Evolutionary conservation across 2,329 filamentous ascomycete genomes (phyloP).

Genomic region (Aspergillus terreus): DNA sequence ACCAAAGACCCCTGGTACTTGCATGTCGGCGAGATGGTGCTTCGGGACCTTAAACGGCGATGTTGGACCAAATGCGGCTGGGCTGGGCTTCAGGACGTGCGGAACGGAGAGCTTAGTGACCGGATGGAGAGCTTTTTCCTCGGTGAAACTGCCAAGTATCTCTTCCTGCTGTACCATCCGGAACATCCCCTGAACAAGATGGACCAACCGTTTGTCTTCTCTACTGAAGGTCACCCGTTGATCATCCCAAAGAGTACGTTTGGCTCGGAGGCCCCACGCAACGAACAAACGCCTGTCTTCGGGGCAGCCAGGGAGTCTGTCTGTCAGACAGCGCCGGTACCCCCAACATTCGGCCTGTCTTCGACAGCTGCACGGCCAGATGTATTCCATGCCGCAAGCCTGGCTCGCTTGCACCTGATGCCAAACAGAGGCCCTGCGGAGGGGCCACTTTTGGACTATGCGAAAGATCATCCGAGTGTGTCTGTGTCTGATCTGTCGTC

Average conservation of each 20-base stretch:
- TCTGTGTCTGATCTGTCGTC: conserved; percentile 54
- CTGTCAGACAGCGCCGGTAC: conserved; percentile 62
- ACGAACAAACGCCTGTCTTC: conserved; percentile 4
- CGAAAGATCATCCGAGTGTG: conserved; percentile 52
- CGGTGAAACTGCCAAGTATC: conserved; percentile 92
- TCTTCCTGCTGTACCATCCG: conserved; percentile 85
- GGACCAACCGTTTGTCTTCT: conserved; percentile 87
- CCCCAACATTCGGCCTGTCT: conserved; percentile 68
- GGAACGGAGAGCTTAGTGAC: conserved; percentile 80
- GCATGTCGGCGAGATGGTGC: conserved; percentile 91
- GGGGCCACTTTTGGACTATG: conserved; percentile 53
- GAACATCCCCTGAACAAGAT: conserved; percentile 82
- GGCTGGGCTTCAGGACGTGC: conserved; percentile 81
- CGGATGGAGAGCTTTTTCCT: conserved; percentile 99
- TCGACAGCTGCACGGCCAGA: conserved; percentile 74
- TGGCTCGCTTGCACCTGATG: conserved; percentile 76
- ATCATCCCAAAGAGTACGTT: conserved; percentile 63
- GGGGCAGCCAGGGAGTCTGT: conserved; percentile 40
- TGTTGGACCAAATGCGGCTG: conserved; percentile 92
- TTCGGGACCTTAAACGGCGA: conserved; percentile 79
- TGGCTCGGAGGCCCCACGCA: conserved; percentile 7
- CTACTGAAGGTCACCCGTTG: conserved; percentile 91
- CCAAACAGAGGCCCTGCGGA: conserved; percentile 58
- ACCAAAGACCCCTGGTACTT: conserved; percentile 96
- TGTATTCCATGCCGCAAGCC: conserved; percentile 81